Conservation (phyloP, 352 stramenopile genomes). For the Globisporangium solare region DNA sequence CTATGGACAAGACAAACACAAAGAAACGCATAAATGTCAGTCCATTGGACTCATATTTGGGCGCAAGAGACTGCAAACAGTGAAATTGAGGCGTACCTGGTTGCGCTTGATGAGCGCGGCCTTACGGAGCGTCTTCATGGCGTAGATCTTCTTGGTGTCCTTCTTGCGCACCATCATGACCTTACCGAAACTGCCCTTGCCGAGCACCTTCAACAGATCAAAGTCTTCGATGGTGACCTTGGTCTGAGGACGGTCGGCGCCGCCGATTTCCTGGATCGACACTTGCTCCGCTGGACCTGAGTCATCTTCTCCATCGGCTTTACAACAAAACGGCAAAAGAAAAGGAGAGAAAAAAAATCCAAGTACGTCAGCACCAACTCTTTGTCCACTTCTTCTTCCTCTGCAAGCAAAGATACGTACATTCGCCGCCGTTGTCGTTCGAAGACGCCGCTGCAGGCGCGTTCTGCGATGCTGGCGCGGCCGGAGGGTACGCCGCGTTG, state of each 20-base stretch:
- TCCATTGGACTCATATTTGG: background rate
- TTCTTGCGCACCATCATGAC: slow-evolving; percentile 95
- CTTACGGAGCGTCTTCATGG: slow-evolving; percentile 95
- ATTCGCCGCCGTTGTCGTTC: slow-evolving; percentile 52
- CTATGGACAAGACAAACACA: slow-evolving; percentile 5
- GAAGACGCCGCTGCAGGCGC: slow-evolving; percentile 9
- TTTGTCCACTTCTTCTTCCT: background rate
- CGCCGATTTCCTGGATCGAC: slow-evolving; percentile 78
- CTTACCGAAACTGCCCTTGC: slow-evolving; percentile 95
- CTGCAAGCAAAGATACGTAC: slow-evolving; percentile 27
- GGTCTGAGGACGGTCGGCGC: slow-evolving; percentile 42
- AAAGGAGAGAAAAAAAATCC: slow-evolving; percentile 4
- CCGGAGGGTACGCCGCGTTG: slow-evolving; percentile 11
- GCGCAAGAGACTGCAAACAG: background rate
- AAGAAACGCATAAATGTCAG: background rate
- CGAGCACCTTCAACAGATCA: slow-evolving; percentile 92
- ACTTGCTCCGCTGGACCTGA: slow-evolving; percentile 77
- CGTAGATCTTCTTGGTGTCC: slow-evolving; percentile 92
- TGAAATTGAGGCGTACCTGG: slow-evolving; percentile 34
- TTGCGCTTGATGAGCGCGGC: slow-evolving; percentile 90
- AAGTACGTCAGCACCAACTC: slow-evolving; percentile 7
- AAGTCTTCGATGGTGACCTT: slow-evolving; percentile 92
- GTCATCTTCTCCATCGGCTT: slow-evolving; percentile 77
- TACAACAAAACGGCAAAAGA: background rate
- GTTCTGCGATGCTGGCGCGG: slow-evolving; percentile 17